phyloP scores from a whole-genome alignment of 306 rosid species.

The Rosa chinensis region DNA sequence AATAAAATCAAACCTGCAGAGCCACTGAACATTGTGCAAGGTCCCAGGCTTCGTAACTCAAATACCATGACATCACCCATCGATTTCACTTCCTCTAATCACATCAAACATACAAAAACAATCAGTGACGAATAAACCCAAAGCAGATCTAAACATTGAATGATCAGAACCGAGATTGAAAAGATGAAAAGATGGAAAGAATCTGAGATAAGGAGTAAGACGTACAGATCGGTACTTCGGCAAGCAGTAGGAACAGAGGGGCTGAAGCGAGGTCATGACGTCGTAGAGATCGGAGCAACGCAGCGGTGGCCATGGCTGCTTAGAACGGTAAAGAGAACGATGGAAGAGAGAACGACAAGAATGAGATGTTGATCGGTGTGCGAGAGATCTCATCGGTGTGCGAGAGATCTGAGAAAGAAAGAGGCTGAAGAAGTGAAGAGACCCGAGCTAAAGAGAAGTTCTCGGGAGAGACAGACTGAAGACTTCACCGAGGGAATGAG shows the following conservation, averaged over 20 bases:
- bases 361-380: not conserved
- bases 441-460: no score
- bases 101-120: not conserved
- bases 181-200: not conserved
- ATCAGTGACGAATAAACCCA: no score
- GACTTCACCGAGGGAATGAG: no score
- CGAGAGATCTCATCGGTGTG: no score
- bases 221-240: conserved; percentile 57
- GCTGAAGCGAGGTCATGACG: conserved; percentile 36
- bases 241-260: conserved; percentile 20
- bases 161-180: not conserved
- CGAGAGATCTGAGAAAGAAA: no score
- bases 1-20: no score
- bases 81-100: not conserved
- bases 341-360: not conserved
- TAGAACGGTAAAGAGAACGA: not conserved
- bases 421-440: no score
- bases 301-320: conserved; percentile 38
- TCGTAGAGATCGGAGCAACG: conserved; percentile 35
- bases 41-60: no score
- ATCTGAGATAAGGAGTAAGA: not conserved
- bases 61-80: not conserved
- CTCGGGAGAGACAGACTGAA: no score
- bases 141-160: not conserved
- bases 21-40: no score